phyloP scores from a whole-genome alignment of 768 basidiomycete genomes.

The Mycena indigotica region DNA sequence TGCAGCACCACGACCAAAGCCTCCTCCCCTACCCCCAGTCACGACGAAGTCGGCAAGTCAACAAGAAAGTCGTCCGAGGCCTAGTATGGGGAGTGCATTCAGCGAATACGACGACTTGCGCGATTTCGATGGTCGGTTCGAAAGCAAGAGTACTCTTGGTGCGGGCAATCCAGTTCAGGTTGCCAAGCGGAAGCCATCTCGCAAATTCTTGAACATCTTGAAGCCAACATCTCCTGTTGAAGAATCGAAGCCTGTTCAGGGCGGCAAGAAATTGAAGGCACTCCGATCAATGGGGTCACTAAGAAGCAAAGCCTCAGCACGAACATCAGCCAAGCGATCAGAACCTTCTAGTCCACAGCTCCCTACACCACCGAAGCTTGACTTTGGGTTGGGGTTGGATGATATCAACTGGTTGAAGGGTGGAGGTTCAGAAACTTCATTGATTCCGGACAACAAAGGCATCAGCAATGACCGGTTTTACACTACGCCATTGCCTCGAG shows the following conservation, averaged over 20 bases:
- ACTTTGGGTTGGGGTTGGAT: conserved; percentile 57
- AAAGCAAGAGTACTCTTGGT: conserved; percentile 75
- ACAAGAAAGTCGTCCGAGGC: conserved; percentile 53
- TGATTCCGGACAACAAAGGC: conserved; percentile 29
- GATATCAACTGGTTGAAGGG: conserved; percentile 55
- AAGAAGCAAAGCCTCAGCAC: conserved; percentile 51
- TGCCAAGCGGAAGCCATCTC: conserved; percentile 61
- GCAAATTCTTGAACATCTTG: conserved; percentile 66
- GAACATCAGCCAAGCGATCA: conserved; percentile 35
- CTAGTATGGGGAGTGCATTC: conserved; percentile 71
- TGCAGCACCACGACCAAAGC: conserved; percentile 34
- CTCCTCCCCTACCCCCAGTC: conserved; percentile 30
- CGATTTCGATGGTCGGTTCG: conserved; percentile 86
- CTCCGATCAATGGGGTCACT: conserved; percentile 83
- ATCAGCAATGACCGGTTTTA: conserved; percentile 37
- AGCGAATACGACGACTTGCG: conserved; percentile 88
- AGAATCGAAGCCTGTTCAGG: conserved; percentile 32
- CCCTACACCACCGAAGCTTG: conserved; percentile 56
- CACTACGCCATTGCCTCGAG: conserved; percentile 43
- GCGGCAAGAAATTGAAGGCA: conserved; percentile 65
- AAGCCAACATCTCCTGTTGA: conserved; percentile 52
- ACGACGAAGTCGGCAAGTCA: conserved; percentile 27
- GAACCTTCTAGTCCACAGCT: conserved; percentile 52
- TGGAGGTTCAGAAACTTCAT: conserved; percentile 26
- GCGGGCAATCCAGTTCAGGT: conserved; percentile 37